Conservation (phyloP, 2,329 filamentous ascomycete genomes). For the Fusarium lateritium region DNA sequence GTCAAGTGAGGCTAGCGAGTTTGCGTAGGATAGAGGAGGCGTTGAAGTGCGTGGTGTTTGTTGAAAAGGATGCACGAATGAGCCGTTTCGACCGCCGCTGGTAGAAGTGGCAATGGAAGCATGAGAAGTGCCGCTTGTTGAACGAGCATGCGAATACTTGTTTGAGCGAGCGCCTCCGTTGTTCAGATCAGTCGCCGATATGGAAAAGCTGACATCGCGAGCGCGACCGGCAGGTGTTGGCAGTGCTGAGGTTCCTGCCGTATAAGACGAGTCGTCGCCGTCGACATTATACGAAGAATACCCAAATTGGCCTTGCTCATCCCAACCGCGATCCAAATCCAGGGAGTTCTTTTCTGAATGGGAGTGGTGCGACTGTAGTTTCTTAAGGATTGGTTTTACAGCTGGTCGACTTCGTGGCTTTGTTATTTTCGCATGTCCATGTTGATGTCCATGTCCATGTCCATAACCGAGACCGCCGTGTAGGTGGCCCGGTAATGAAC, state of each 20-base stretch:
- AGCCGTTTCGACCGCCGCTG: slow-evolving; percentile 65
- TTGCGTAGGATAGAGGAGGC: slow-evolving; percentile 71
- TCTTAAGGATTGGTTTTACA: slow-evolving; percentile 75
- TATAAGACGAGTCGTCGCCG: slow-evolving; percentile 47
- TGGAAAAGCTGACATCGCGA: slow-evolving; percentile 64
- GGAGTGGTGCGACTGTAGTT: slow-evolving; percentile 63
- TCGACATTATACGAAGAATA: slow-evolving; percentile 50
- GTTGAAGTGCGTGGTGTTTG: slow-evolving; percentile 74
- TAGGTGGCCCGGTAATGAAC: slow-evolving; percentile 43
- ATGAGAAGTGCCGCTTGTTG: slow-evolving; percentile 71
- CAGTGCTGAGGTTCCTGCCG: slow-evolving; percentile 43
- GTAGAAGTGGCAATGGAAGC: slow-evolving; percentile 68
- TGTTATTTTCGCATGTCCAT: slow-evolving; percentile 52
- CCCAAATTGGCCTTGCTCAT: slow-evolving; percentile 63
- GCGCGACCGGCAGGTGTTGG: slow-evolving; percentile 39
- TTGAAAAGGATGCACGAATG: slow-evolving; percentile 76
- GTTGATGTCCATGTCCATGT: slow-evolving; percentile 31
- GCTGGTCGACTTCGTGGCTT: slow-evolving; percentile 64
- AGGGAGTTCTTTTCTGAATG: slow-evolving; percentile 74
- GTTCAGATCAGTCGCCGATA: slow-evolving; percentile 55
- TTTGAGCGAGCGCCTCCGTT: slow-evolving; percentile 50
- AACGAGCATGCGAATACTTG: slow-evolving; percentile 70
- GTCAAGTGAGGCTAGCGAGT: slow-evolving; percentile 68
- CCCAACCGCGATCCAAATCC: slow-evolving; percentile 72
- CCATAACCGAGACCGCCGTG: slow-evolving; percentile 41